Conservation (phyloP, 108 stramenopile species). For the Mediolabrus comicus region DNA sequence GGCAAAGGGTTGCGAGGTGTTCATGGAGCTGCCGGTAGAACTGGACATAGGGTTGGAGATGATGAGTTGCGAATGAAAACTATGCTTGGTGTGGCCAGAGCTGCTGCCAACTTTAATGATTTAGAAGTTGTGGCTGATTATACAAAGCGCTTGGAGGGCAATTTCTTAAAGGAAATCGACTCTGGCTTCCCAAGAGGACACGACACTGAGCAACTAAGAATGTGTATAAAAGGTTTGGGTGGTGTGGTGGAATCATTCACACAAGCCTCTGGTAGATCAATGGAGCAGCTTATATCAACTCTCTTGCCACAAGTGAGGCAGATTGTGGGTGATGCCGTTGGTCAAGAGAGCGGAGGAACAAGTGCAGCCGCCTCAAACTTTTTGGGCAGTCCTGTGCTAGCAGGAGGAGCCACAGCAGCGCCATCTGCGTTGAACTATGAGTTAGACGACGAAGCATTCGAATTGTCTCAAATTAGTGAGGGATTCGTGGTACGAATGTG, state of each 20-base stretch:
- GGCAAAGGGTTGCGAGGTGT: slow-evolving; percentile 45
- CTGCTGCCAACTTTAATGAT: slow-evolving; percentile 84
- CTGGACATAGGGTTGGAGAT: slow-evolving; percentile 19
- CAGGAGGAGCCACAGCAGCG: slow-evolving; percentile 40
- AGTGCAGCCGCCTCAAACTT: slow-evolving; percentile 34
- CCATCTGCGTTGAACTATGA: slow-evolving; percentile 75
- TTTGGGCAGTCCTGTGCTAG: slow-evolving; percentile 58
- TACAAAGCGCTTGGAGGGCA: slow-evolving; percentile 57
- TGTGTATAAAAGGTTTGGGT: slow-evolving; percentile 69
- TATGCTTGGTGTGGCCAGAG: slow-evolving; percentile 62
- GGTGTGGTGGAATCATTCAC: slow-evolving; percentile 65
- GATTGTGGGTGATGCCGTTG: slow-evolving; percentile 82
- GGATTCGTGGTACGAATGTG: slow-evolving; percentile 74
- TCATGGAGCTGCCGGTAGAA: slow-evolving; percentile 30
- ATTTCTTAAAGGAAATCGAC: slow-evolving; percentile 60
- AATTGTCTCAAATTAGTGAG: slow-evolving; percentile 79
- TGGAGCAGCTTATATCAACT: slow-evolving; percentile 65
- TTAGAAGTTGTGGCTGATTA: slow-evolving; percentile 75
- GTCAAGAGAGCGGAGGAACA: slow-evolving; percentile 43
- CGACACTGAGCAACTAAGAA: slow-evolving; percentile 76
- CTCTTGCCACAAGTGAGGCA: slow-evolving; percentile 71
- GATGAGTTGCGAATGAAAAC: slow-evolving; percentile 48
- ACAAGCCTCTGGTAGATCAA: slow-evolving; percentile 50
- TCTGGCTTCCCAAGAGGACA: slow-evolving; percentile 63
- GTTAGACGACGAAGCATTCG: slow-evolving; percentile 75